phyloP scores from a whole-genome alignment of 2,329 filamentous ascomycete species.

The Pestalotiopsis sp. region DNA sequence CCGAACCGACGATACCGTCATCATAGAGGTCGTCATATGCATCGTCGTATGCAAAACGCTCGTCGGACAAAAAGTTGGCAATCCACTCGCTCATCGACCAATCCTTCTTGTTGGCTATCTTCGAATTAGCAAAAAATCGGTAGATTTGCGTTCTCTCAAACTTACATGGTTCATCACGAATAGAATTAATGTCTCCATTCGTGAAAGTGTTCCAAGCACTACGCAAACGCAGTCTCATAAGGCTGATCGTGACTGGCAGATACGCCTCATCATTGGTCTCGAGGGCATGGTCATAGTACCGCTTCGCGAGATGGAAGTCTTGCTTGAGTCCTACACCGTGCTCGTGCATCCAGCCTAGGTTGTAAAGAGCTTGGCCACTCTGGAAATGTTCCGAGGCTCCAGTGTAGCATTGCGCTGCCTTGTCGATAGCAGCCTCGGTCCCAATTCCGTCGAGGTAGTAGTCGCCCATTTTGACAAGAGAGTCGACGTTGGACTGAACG shows the following conservation, averaged over 20 bases:
- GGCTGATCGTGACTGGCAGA: slow-evolving; percentile 83
- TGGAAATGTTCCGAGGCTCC: slow-evolving; percentile 89
- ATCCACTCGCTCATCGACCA: slow-evolving; percentile 88
- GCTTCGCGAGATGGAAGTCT: slow-evolving; percentile 95
- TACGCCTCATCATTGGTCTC: slow-evolving; percentile 94
- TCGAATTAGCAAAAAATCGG: background rate
- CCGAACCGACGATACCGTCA: slow-evolving; percentile 57
- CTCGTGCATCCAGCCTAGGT: slow-evolving; percentile 99
- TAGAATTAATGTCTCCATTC: slow-evolving; percentile 87
- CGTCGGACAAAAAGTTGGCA: slow-evolving; percentile 76
- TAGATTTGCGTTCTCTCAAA: slow-evolving; percentile 11
- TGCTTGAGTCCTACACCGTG: slow-evolving; percentile 91
- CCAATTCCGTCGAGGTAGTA: slow-evolving; percentile 90
- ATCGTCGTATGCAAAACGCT: slow-evolving; percentile 62
- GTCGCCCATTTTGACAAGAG: slow-evolving; percentile 96
- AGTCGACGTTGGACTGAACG: slow-evolving; percentile 90
- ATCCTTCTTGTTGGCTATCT: slow-evolving; percentile 67
- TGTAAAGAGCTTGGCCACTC: slow-evolving; percentile 94
- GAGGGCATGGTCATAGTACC: slow-evolving; percentile 91
- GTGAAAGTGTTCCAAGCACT: slow-evolving; percentile 96
- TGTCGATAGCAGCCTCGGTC: slow-evolving; percentile 70
- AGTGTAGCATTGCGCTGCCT: slow-evolving; percentile 91
- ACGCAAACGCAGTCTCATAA: slow-evolving; percentile 81
- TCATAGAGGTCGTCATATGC: slow-evolving; percentile 58
- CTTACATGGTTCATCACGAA: slow-evolving; percentile 85